Base-by-base conservation (phyloP, 164 flowering plant species). In the Buxus sempervirens region DNA sequence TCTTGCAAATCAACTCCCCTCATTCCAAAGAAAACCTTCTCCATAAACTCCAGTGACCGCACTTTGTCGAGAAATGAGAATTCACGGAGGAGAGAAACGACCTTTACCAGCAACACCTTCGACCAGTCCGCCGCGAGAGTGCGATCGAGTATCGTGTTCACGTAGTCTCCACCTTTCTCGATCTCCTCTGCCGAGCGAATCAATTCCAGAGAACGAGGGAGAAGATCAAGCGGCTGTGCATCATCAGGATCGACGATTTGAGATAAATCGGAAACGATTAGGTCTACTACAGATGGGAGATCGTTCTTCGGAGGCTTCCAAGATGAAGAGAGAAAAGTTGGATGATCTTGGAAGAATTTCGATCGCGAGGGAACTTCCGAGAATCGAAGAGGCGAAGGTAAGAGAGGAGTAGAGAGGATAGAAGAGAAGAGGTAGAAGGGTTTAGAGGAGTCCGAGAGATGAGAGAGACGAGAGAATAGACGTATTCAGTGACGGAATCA, bases 11-110 rank as follows among this genome's bases (percentile, higher is more conserved):
- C 96, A 26, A 88, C 81, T 7, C 65, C 56, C 68, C 59, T 70
- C 88, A 93, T 86, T 61, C 84, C 88, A 58, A 0, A 66, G 65
- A 90, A 84, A 22, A 89, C 84, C 81, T 85, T 93, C 57, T 79
- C 79, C 26, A 93, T 41, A 76, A 89, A 86, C 73, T 85, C 90
- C 54, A 73, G 68, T 41, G 72, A 67, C 63, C 82, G 81, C 54
- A 20, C 74, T 70, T 82, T 86, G 59, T 81, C 82, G 0, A 87
- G 20, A 66, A 83, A 79, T 5, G 75, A 53, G 21, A 93, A 80
- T 14, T 93, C 98, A 26, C 83, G 73, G 14, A 84, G 68, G 9
- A 88, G 62, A 14, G 81, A 77, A 67, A 89, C 93, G 71, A 88
- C 67, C 71, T 88, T 93, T 15, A 85, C 70, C 56, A 86, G 66